Base-by-base conservation (phyloP, 257 asterid species). In the Gardenia jasminoides region DNA sequence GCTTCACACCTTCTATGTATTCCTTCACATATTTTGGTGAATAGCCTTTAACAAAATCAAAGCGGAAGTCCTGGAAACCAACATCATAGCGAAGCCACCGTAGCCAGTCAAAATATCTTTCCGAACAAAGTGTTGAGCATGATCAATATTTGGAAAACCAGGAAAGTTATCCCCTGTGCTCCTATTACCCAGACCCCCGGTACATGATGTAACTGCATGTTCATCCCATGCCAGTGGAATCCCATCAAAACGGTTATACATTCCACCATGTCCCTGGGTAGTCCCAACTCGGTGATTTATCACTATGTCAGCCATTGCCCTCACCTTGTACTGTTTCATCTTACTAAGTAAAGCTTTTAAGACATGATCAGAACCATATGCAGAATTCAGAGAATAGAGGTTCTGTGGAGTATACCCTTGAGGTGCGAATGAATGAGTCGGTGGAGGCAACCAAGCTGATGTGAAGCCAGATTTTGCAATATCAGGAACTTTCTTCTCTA, bases 371-470 rank as follows among this genome's bases (percentile, higher is more conserved):
- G 99, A 91, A 68, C 98, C 99, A 82, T 95, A 95, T 71, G 89
- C 67, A 50, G 99, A 95, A 85, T 92, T 84, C 50, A 92, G 93
- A 78, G 97, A 91, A 83, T 93, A 91, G 65, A 95, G 88, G 85
- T 93, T 91, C 82, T 95, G 99, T 30, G 99, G 99, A 81, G 91
- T 96, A 85, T 95, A 95, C 81, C 98, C 99, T 93, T 95, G 88
- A 70, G 97, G 92, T 72, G 98, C 71, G 71, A 89, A 84, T 50
- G 99, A 95, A 71, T 95, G 85, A 76, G 92, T 72, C 1, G 93
- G 85, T 22, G 97, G 99, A 85, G 99, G 99, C 87, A 95, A 85
- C 99, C 99, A 95, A 72, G 91, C 98, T 78, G 98, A 88, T 59
- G 98, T 93, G 80, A 95, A 93, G 72, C 98, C 98, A 81, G 98